A percentile compares a stretch with the other conserved stretches of the same genome.
These are phyloP conservation scores for Ustilago tritici DNA, from an alignment of 1,284 basidiomycete genomes.

Conservation along the genomic window DNA sequence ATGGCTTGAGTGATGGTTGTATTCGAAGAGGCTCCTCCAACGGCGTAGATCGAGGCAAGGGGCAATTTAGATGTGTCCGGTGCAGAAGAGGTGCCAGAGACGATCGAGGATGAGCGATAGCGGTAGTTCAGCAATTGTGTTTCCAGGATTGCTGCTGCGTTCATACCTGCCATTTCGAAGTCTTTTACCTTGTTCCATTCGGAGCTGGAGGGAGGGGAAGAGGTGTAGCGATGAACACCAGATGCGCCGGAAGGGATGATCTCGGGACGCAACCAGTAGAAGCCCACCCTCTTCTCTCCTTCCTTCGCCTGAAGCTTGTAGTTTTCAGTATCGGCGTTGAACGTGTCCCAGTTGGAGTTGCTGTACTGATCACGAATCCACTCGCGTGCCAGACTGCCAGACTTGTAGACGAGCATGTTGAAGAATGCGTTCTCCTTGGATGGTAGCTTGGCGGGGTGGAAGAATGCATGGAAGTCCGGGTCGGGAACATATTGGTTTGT, in stretches of 20 bases:
- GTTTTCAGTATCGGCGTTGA: constrained; percentile 77
- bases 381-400: constrained; percentile 74
- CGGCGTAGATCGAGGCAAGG: constrained; percentile 79
- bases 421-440: constrained; percentile 64
- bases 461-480: constrained; percentile 72
- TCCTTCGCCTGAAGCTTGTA: constrained; percentile 4
- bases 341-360: constrained; percentile 77
- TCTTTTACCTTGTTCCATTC: constrained; percentile 55
- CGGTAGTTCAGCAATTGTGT: constrained; percentile 85
- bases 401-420: constrained; percentile 73
- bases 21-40: constrained; percentile 84
- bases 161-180: constrained; percentile 71
- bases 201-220: constrained; percentile 52
- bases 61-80: constrained; percentile 21
- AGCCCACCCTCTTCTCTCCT: constrained; percentile 71
- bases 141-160: constrained; percentile 85
- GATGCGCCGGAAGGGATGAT: constrained; percentile 81
- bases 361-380: constrained; percentile 80
- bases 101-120: constrained; percentile 77
- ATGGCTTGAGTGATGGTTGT: constrained; percentile 79
- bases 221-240: constrained; percentile 77
- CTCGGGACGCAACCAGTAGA: constrained; percentile 84
- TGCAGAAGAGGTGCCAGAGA: constrained; percentile 71
- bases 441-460: constrained; percentile 70
- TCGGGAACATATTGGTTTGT: constrained; percentile 70